phyloP scores from a whole-genome alignment of 75 land plant genomes.

The Isoetes taiwanensis region DNA sequence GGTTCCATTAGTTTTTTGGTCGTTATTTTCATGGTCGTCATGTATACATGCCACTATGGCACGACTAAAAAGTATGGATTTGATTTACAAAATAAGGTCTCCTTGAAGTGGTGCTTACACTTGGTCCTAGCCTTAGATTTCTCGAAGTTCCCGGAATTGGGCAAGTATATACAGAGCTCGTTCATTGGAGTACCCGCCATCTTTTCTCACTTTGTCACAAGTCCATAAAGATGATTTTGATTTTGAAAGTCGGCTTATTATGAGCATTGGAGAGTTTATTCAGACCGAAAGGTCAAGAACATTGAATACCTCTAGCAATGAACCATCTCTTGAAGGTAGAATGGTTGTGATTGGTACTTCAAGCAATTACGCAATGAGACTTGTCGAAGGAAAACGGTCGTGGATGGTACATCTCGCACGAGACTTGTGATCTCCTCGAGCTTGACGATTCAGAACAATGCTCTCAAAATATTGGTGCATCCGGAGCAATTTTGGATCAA shows the following conservation, averaged over 20 bases:
- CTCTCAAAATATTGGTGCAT: no score
- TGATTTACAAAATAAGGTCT: constrained; percentile 45
- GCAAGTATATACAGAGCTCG: constrained; percentile 36
- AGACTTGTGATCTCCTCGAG: no score
- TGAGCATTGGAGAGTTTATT: constrained; percentile 67
- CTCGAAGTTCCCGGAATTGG: constrained; percentile 47
- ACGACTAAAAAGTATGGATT: constrained; percentile 45
- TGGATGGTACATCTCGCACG: no score
- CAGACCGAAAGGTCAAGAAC: constrained; percentile 47
- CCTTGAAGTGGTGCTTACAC: constrained; percentile 36
- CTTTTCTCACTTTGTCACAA: constrained; percentile 51
- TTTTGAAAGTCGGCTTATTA: constrained; percentile 22
- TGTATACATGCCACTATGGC: constrained; percentile 44
- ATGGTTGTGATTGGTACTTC: constrained; percentile 4
- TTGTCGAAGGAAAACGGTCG: no score
- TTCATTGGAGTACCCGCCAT: constrained; percentile 40
- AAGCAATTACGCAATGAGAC: no score
- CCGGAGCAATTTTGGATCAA: no score
- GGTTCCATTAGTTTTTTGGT: constrained; percentile 40
- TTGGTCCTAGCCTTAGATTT: constrained; percentile 37
- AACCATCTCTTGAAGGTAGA: not conserved
- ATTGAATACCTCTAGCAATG: not conserved
- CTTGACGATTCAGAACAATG: no score
- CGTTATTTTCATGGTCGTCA: constrained; percentile 23
- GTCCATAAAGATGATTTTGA: constrained; percentile 22